phyloP scores from a whole-genome alignment of 2,329 filamentous ascomycete species.

The Trichoderma aggressivum region DNA sequence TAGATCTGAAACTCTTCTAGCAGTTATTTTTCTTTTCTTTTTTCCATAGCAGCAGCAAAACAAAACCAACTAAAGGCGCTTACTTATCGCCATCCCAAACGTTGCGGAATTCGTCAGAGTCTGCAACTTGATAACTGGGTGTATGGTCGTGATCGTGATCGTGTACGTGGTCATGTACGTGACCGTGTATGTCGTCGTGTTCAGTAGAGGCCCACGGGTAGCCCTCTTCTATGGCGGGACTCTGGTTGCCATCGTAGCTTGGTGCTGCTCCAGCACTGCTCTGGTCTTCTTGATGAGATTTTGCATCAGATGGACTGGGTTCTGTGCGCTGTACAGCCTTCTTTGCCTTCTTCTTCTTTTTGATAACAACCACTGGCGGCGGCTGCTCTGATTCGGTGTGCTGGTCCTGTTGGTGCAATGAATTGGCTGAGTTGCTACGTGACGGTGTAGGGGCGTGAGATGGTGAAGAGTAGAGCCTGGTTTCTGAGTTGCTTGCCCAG shows the following conservation, averaged over 20 bases:
- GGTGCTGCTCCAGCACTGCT: constrained; percentile 1
- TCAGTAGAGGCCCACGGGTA: constrained; percentile 8
- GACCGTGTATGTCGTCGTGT: constrained; percentile 19
- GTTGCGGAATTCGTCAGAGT: constrained; percentile 45
- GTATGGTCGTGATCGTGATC: constrained; percentile 18
- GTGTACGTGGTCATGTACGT: neutral
- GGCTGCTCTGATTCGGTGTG: constrained; percentile 25
- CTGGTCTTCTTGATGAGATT: constrained; percentile 26
- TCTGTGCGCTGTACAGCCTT: constrained; percentile 34
- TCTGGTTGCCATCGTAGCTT: neutral
- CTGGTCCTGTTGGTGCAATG: constrained; percentile 27
- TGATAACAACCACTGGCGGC: constrained; percentile 36
- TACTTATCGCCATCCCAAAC: constrained; percentile 37
- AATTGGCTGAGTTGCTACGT: constrained; percentile 29
- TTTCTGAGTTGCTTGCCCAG: constrained; percentile 18
- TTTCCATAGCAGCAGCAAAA: neutral
- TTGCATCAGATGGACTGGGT: constrained; percentile 31
- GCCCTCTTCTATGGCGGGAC: constrained; percentile 22
- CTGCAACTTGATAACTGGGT: constrained; percentile 32
- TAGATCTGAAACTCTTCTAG: neutral
- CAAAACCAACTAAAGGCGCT: neutral
- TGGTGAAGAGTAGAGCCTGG: neutral
- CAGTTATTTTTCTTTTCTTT: neutral
- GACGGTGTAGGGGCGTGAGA: neutral
- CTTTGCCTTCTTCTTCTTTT: constrained; percentile 39